Percentiles rank a stretch among this genome's conserved stretches.
phyloP scores from a whole-genome alignment of 208 protist species.

The Phytomonas serpens region DNA sequence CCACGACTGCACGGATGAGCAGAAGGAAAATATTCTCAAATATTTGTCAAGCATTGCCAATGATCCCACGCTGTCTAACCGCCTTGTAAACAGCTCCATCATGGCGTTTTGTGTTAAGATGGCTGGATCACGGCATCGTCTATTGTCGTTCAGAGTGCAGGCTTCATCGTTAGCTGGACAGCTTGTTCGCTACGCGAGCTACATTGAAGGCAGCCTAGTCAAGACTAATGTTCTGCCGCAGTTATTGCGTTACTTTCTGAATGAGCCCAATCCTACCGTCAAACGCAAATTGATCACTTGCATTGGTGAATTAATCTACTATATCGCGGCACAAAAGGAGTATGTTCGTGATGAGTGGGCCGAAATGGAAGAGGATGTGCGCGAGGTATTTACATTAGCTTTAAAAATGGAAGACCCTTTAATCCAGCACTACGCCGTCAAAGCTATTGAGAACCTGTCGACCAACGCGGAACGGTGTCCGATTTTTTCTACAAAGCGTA shows the following conservation, averaged over 20 bases:
- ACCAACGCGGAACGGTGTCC: background rate
- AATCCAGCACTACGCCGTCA: slow-evolving; percentile 83
- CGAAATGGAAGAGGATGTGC: slow-evolving; percentile 27
- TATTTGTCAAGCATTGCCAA: slow-evolving; percentile 81
- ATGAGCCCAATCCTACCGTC: slow-evolving; percentile 52
- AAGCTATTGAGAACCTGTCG: slow-evolving; percentile 88
- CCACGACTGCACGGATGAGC: slow-evolving; percentile 15
- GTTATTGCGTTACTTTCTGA: slow-evolving; percentile 39
- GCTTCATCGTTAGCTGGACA: slow-evolving; percentile 80
- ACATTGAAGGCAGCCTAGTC: slow-evolving; percentile 63
- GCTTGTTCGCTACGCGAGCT: slow-evolving; percentile 76
- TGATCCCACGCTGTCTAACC: slow-evolving; percentile 25
- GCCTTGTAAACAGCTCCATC: slow-evolving; percentile 87
- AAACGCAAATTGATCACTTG: slow-evolving; percentile 71
- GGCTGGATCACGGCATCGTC: slow-evolving; percentile 32
- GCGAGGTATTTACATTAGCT: slow-evolving; percentile 34
- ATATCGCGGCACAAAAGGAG: slow-evolving; percentile 71
- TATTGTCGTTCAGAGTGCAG: slow-evolving; percentile 38
- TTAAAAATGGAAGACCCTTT: slow-evolving; percentile 69
- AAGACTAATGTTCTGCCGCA: slow-evolving; percentile 54
- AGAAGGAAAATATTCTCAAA: slow-evolving; percentile 59
- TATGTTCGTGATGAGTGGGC: slow-evolving; percentile 52
- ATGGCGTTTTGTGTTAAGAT: slow-evolving; percentile 84
- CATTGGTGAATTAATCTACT: slow-evolving; percentile 87
- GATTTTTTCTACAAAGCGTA: background rate